Conservation (phyloP, 1,284 basidiomycete genomes). For the Naganishia sp. region DNA sequence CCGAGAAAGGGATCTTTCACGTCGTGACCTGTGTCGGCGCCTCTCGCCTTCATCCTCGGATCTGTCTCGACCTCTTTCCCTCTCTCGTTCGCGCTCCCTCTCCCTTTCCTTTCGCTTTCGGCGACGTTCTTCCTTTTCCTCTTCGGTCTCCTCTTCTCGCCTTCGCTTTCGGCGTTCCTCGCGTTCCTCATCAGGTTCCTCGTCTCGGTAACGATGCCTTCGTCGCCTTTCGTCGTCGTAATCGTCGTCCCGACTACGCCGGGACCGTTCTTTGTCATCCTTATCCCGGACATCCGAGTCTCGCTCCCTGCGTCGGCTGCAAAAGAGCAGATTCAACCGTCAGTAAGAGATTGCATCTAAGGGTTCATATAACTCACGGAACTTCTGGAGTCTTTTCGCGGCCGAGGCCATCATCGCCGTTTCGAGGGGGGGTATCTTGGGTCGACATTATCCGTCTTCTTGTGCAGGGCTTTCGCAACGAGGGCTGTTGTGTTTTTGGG, state of each 20-base stretch:
- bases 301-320: constrained; percentile 10
- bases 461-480: no score
- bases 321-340: not conserved
- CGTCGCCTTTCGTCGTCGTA: constrained; percentile 26
- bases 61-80: constrained; percentile 26
- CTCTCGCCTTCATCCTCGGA: constrained; percentile 28
- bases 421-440: constrained; percentile 30
- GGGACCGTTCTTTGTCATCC: constrained; percentile 25
- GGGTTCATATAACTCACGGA: constrained; percentile 14
- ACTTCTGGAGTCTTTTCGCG: constrained; percentile 34
- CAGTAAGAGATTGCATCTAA: no score
- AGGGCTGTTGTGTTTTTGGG: no score
- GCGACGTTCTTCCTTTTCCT: constrained; percentile 31
- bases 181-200: constrained; percentile 28
- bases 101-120: constrained; percentile 31
- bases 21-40: constrained; percentile 26
- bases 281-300: constrained; percentile 6
- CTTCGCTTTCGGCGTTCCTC: constrained; percentile 29
- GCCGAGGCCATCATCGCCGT: constrained; percentile 27
- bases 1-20: constrained; percentile 33
- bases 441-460: constrained; percentile 10
- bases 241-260: constrained; percentile 31
- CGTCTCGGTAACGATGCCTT: constrained; percentile 29
- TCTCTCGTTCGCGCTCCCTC: constrained; percentile 25
- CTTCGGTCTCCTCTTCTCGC: constrained; percentile 31